These are phyloP conservation scores for Cladophialophora immunda DNA, from an alignment of 2,329 filamentous ascomycete species.

Conservation along the genomic window DNA sequence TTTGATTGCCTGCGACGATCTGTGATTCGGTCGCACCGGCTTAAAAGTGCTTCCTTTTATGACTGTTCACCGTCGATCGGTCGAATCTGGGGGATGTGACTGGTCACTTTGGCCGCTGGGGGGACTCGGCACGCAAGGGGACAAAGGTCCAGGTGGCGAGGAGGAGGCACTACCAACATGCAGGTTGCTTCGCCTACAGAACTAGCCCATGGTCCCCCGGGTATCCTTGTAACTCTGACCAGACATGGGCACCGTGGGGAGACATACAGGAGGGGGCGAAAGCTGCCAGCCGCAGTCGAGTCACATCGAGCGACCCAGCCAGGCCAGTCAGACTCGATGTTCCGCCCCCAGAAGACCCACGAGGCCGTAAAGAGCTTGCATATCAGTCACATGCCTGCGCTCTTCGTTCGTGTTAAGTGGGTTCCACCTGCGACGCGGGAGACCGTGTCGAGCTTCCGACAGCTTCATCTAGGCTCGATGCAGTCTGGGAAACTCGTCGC, in stretches of 20 bases:
- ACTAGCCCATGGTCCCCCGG: conserved; percentile 22
- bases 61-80: conserved; percentile 12
- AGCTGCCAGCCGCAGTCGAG: conserved; percentile 1
- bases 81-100: background rate
- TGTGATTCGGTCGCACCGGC: background rate
- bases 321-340: conserved; percentile 24
- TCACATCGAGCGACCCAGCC: conserved; percentile 23
- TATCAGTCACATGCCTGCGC: conserved; percentile 32
- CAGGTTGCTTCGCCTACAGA: conserved; percentile 29
- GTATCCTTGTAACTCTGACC: conserved; percentile 19
- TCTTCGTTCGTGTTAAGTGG: conserved; percentile 9
- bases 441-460: conserved; percentile 18
- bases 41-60: conserved; percentile 1
- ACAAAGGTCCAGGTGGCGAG: conserved; percentile 24
- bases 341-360: background rate
- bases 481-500: conserved; percentile 13
- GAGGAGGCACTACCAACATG: conserved; percentile 13
- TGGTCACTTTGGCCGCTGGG: background rate
- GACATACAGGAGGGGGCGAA: background rate
- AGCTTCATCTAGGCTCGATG: conserved; percentile 28
- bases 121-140: conserved; percentile 1
- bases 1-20: background rate
- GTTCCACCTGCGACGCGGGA: conserved; percentile 25
- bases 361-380: conserved; percentile 30
- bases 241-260: conserved; percentile 17